phyloP scores from a whole-genome alignment of 164 flowering plant genomes.

The Stephania cephalantha region DNA sequence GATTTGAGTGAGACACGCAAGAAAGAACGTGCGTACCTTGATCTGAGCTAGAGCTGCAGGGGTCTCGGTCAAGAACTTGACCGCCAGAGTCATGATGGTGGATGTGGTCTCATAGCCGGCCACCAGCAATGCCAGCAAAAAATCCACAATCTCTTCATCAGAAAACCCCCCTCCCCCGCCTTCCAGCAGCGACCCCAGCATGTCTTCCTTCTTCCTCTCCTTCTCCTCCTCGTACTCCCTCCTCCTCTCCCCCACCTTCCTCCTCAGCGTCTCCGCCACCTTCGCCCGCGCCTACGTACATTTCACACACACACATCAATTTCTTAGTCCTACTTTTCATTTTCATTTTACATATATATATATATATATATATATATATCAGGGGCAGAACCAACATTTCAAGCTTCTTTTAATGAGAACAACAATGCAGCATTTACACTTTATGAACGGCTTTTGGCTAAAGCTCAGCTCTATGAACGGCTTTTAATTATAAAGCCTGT shows the following conservation, averaged over 20 bases:
- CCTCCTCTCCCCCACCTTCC: slow-evolving; percentile 56
- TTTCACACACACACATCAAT: neutral
- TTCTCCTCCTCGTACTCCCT: slow-evolving; percentile 15
- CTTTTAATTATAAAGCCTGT: too few species aligned
- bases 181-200: slow-evolving; percentile 66
- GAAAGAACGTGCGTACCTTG: slow-evolving; percentile 36
- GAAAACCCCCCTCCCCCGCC: slow-evolving; percentile 25
- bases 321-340: neutral
- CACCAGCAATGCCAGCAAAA: slow-evolving; percentile 76
- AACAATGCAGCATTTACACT: too few species aligned
- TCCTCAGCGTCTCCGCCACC: slow-evolving; percentile 71
- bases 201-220: slow-evolving; percentile 53
- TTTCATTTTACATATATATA: too few species aligned
- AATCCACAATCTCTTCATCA: slow-evolving; percentile 84
- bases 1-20: too few species aligned
- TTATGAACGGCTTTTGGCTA: too few species aligned
- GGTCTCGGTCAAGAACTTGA: slow-evolving; percentile 82
- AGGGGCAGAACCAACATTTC: too few species aligned
- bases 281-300: slow-evolving; percentile 57
- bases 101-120: slow-evolving; percentile 98
- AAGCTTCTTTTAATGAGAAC: too few species aligned
- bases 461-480: too few species aligned
- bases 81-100: slow-evolving; percentile 89
- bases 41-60: slow-evolving; percentile 78
- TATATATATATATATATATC: too few species aligned